A percentile compares a stretch with the other conserved stretches of the same genome.
Conservation (phyloP, 2,329 filamentous ascomycete species). For the Colletotrichum noveboracense region DNA sequence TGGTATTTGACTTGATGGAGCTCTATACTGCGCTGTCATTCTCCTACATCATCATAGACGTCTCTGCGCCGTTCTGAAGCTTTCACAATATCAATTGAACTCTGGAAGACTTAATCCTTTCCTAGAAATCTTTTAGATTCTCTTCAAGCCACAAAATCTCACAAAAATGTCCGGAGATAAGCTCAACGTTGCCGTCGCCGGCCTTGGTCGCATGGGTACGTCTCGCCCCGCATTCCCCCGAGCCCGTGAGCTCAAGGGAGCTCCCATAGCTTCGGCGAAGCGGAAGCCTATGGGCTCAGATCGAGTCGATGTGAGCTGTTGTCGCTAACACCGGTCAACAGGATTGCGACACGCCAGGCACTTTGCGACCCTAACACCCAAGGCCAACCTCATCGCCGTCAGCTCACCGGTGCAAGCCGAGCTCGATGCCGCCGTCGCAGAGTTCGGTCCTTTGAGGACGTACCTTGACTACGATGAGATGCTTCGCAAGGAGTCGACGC, state of each 20-base stretch:
- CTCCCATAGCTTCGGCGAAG: not conserved
- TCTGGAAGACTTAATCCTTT: not conserved
- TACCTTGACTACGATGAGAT: conserved; percentile 14
- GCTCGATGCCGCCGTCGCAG: conserved; percentile 9
- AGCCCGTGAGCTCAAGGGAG: not conserved
- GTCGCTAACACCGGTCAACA: not conserved
- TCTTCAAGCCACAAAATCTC: not conserved
- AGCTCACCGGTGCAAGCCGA: conserved; percentile 12
- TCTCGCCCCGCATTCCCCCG: not conserved
- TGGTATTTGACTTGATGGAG: too few relatives aligned
- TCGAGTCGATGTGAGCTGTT: not conserved
- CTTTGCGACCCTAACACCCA: conserved; percentile 10
- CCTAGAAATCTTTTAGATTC: not conserved
- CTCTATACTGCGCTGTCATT: not conserved
- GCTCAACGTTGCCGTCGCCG: conserved; percentile 50
- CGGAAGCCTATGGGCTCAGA: not conserved
- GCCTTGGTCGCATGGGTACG: conserved; percentile 56
- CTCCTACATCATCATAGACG: not conserved
- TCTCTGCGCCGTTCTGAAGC: not conserved
- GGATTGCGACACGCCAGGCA: conserved; percentile 9
- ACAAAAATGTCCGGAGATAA: conserved; percentile 22
- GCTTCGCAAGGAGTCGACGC: conserved; percentile 1
- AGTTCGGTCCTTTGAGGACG: conserved; percentile 4
- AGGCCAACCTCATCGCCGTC: conserved; percentile 11
- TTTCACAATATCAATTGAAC: not conserved